These are phyloP conservation scores for Cudoniella acicularis DNA, from an alignment of 495 filamentous ascomycete species.

Conservation along the genomic window DNA sequence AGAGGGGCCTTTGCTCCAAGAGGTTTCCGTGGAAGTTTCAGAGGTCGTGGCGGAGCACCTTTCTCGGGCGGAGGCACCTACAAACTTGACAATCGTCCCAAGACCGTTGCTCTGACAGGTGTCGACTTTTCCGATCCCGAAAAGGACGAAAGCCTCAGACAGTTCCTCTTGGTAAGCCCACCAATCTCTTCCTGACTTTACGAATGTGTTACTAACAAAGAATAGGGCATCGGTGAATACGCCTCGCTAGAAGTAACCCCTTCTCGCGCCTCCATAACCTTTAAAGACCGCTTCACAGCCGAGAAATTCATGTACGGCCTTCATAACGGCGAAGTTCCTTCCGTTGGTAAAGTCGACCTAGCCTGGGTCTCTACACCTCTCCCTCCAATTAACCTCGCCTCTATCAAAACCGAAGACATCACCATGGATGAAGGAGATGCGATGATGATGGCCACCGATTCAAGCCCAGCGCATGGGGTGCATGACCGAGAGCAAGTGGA, in stretches of 20 bases:
- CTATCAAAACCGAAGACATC: constrained; percentile 11
- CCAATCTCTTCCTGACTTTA: neutral
- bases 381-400: constrained; percentile 28
- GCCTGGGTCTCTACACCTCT: constrained; percentile 60
- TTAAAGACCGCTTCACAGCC: constrained; percentile 85
- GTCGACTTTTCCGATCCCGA: constrained; percentile 60
- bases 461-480: constrained; percentile 12
- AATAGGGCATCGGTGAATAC: constrained; percentile 78
- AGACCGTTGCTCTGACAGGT: constrained; percentile 67
- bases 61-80: constrained; percentile 54
- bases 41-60: constrained; percentile 50
- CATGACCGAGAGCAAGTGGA: constrained; percentile 20
- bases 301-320: constrained; percentile 76
- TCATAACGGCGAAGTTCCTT: constrained; percentile 59
- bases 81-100: constrained; percentile 84
- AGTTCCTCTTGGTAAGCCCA: constrained; percentile 77
- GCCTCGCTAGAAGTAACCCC: constrained; percentile 68
- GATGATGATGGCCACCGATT: constrained; percentile 24
- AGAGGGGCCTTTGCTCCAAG: constrained; percentile 22
- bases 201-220: constrained; percentile 25
- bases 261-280: constrained; percentile 61
- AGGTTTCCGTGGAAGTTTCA: constrained; percentile 43
- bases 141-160: constrained; percentile 78
- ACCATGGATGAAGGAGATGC: constrained; percentile 27
- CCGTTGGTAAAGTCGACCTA: constrained; percentile 72